Evolutionary conservation across 2,329 filamentous ascomycete genomes (phyloP), one percentile per base, ranked within the genome.

Genomic region (Didymella lethalis): DNA sequence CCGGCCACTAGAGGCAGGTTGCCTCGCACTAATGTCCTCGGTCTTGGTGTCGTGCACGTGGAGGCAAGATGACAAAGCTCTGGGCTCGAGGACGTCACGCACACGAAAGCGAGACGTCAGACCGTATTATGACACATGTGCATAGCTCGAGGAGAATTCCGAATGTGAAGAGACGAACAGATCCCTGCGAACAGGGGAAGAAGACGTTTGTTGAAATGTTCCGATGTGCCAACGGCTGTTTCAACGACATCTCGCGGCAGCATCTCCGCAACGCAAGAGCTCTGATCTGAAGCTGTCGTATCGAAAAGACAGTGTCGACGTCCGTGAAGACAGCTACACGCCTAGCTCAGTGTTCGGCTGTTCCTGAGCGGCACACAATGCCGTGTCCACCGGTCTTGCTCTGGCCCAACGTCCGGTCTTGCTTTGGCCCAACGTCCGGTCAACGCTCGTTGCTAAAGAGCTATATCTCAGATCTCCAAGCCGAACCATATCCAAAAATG

Each of bases 401-500:
- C 16, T 34, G 32, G 18, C 38, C 25, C 18, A 32, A 18, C 18
- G 18, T 18, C 18, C 18, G 18, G 18, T 18, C 18, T 18, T 18
- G 18, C 18, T 18, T 18, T 18, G 23, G 25, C 10, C 23, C 10
- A 20, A 12, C 43, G 16, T 20, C 14, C 26, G 26, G 26, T 31
- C 26, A 26, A 47, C 14, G 54, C 32, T 47, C 20, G 41, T 7
- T 40, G 12, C 48, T 6, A 31, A 54, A 20, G 46, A 14, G 44
- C 29, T 26, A 32, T 28, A 34, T 20, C 36, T 20, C n/a, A 54
- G 20, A 51, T 18, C 48, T 23, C 43, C 32, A 34, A 34, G n/a
- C 36, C 38, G 29, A 38, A 45, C 44, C 14, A 34, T 53, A 58
- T 53, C 32, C 23, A 38, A 58, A 58, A 58, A 40, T 57, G 32